Percentiles rank a stretch among this genome's conserved stretches.
Evolutionary conservation across 495 filamentous ascomycete species (phyloP).

Genomic region (Evansstolkia leycettana): DNA sequence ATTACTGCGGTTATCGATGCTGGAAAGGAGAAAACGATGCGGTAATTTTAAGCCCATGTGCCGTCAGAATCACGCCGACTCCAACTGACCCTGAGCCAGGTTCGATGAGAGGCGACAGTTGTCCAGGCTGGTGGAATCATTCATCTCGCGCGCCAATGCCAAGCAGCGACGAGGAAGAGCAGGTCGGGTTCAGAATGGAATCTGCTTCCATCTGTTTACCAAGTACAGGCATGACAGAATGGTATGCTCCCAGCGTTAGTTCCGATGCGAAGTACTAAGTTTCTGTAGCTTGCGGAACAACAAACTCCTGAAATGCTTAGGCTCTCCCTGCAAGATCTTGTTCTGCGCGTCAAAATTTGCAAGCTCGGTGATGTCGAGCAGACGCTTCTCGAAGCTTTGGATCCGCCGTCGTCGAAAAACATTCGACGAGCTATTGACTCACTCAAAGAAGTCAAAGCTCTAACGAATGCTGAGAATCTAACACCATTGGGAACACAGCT

Average conservation of each 20-base stretch:
- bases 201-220: conserved; percentile 94
- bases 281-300: conserved; percentile 59
- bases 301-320: conserved; percentile 94
- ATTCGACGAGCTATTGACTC: conserved; percentile 86
- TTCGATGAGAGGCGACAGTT: conserved; percentile 89
- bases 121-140: conserved; percentile 78
- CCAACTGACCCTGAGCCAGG: conserved; percentile 9
- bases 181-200: conserved; percentile 85
- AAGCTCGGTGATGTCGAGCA: conserved; percentile 85
- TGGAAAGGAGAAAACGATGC: conserved; percentile 93
- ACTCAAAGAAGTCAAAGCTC: conserved; percentile 81
- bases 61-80: background rate
- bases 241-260: conserved; percentile 22
- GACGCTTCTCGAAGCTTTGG: conserved; percentile 77
- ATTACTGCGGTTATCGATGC: conserved; percentile 92
- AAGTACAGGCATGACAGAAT: conserved; percentile 66
- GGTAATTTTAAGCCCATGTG: conserved; percentile 15
- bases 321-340: conserved; percentile 83
- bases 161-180: conserved; percentile 90
- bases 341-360: conserved; percentile 94
- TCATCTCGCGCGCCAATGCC: conserved; percentile 87
- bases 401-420: conserved; percentile 81
- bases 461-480: conserved; percentile 68
- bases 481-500: conserved; percentile 79
- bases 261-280: conserved; percentile 1